Percentiles rank a stretch among this genome's conserved stretches.
Conservation (phyloP, 441 rosid species). For the Adansonia grandidieri region DNA sequence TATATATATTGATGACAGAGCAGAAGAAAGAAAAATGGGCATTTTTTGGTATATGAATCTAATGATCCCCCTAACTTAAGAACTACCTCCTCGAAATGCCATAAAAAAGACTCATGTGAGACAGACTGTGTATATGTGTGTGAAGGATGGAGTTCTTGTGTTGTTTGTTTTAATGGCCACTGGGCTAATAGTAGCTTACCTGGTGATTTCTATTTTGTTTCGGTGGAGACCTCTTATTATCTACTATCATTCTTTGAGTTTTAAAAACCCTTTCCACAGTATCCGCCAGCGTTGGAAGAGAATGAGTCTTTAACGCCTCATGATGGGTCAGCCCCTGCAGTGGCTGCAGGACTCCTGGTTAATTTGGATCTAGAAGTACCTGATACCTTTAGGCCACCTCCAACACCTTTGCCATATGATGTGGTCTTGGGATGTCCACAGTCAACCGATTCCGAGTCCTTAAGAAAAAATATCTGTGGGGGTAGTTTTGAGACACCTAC, state of each 20-base stretch:
- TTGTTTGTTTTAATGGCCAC: background rate
- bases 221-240: constrained; percentile 13
- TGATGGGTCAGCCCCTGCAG: constrained; percentile 40
- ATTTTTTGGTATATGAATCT: background rate
- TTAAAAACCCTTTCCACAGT: constrained; percentile 41
- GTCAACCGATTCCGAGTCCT: constrained; percentile 50
- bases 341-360: constrained; percentile 52
- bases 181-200: constrained; percentile 7
- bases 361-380: constrained; percentile 61
- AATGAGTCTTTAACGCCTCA: constrained; percentile 43
- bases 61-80: background rate
- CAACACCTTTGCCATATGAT: constrained; percentile 69
- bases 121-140: background rate
- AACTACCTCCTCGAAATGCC: background rate
- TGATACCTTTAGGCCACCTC: constrained; percentile 59
- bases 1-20: background rate
- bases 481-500: constrained; percentile 51
- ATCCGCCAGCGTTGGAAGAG: constrained; percentile 55
- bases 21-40: background rate
- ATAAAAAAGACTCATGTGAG: background rate
- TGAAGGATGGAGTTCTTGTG: background rate
- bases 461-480: constrained; percentile 43
- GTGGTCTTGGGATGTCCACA: constrained; percentile 45
- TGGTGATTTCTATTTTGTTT: background rate
- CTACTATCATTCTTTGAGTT: constrained; percentile 23